These are phyloP conservation scores for Selaginella tamariscina DNA, from an alignment of 75 land plant genomes.

Conservation along the genomic window DNA sequence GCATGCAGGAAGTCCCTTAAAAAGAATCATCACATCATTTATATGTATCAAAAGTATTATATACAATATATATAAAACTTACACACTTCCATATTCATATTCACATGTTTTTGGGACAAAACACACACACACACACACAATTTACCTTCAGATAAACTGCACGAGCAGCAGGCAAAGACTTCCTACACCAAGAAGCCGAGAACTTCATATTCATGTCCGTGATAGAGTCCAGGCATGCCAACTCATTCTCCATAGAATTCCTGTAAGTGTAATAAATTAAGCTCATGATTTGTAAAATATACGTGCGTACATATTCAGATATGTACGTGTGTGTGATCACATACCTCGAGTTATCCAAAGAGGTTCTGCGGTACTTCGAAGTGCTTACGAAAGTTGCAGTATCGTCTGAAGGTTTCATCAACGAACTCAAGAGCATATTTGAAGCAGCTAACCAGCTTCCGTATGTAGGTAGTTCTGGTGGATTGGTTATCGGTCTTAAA, in stretches of 20 bases:
- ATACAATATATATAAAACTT: too few species aligned
- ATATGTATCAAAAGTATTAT: too few species aligned
- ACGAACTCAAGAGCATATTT: conserved; percentile 39
- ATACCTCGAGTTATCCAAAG: conserved; percentile 12
- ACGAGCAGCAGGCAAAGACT: conserved; percentile 58
- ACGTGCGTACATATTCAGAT: neutral
- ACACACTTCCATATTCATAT: too few species aligned
- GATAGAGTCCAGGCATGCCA: conserved; percentile 49
- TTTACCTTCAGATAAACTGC: conserved; percentile 74
- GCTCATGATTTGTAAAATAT: neutral
- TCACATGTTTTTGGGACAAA: too few species aligned
- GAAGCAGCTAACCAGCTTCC: conserved; percentile 56
- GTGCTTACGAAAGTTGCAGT: too few species aligned
- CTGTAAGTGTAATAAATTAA: conserved; percentile 6
- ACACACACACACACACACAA: too few species aligned
- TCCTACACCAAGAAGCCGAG: conserved; percentile 82
- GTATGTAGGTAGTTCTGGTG: conserved; percentile 79
- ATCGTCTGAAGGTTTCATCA: conserved; percentile 18
- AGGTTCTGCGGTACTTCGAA: conserved; percentile 12
- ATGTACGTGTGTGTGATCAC: conserved; percentile 8
- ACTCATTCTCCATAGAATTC: neutral
- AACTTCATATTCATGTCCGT: conserved; percentile 59
- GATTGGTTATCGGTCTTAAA: conserved; percentile 30
- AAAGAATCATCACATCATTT: too few species aligned
- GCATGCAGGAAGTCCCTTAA: conserved; percentile 68